Percentiles rank a stretch among this genome's conserved stretches.
phyloP scores from a whole-genome alignment of 2,329 filamentous ascomycete species.

The Fusarium proliferatum region DNA sequence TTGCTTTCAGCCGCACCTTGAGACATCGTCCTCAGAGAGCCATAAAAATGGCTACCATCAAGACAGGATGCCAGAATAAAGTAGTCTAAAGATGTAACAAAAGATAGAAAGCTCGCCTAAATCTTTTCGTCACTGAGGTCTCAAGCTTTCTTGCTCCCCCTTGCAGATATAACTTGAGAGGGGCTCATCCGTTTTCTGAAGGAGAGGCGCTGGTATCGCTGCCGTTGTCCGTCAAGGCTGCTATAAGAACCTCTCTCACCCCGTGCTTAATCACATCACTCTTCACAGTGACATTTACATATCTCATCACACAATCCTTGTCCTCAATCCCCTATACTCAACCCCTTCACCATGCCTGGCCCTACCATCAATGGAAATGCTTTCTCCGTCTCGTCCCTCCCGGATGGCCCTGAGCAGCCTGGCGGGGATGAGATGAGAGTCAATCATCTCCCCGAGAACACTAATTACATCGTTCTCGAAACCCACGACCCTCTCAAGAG shows the following conservation, averaged over 20 bases:
- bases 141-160: background rate
- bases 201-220: background rate
- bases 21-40: fast-evolving
- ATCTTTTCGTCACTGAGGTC: background rate
- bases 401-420: background rate
- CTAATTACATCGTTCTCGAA: background rate
- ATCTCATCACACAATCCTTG: too few relatives aligned
- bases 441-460: background rate
- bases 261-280: fast-evolving
- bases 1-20: background rate
- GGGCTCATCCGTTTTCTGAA: background rate
- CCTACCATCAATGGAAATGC: background rate
- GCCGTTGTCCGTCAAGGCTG: fast-evolving
- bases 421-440: background rate
- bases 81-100: background rate
- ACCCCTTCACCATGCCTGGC: background rate
- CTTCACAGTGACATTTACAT: fast-evolving
- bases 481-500: background rate
- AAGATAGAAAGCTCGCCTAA: fast-evolving
- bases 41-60: fast-evolving
- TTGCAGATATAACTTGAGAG: background rate
- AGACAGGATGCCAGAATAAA: background rate
- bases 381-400: background rate
- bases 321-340: too few relatives aligned
- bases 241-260: background rate